phyloP scores from a whole-genome alignment of 2,329 filamentous ascomycete genomes.

The Claviceps cyperi region DNA sequence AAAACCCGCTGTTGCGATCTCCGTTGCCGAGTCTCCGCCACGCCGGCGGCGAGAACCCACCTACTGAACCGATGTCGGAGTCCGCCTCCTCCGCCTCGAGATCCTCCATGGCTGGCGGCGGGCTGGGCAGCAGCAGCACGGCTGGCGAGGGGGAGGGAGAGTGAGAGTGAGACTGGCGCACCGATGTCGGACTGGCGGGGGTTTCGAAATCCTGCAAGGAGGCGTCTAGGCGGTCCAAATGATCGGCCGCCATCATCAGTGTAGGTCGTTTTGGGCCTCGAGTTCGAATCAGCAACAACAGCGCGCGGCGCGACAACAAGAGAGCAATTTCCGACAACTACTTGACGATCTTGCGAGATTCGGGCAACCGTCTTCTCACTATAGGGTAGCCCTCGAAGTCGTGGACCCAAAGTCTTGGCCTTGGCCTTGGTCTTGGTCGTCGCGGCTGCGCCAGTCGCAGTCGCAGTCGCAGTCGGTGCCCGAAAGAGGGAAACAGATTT shows the following conservation, averaged over 20 bases:
- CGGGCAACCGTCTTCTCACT: slow-evolving; percentile 14
- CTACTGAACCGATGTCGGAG: slow-evolving; percentile 32
- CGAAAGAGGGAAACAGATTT: background rate
- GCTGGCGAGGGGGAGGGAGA: no score
- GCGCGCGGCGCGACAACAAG: slow-evolving; percentile 11
- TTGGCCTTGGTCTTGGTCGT: slow-evolving; percentile 3
- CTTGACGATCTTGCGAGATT: slow-evolving; percentile 10
- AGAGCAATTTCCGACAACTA: slow-evolving; percentile 20
- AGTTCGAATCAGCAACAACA: no score
- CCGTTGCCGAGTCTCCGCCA: slow-evolving; percentile 48
- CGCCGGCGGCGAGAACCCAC: slow-evolving; percentile 46
- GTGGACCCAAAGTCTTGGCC: no score
- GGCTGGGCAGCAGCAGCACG: slow-evolving; percentile 17
- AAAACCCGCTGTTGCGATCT: slow-evolving; percentile 43
- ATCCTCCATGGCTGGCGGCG: slow-evolving; percentile 20
- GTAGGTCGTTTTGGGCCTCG: no score
- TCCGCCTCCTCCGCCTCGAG: slow-evolving; percentile 20
- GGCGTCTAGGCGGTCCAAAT: slow-evolving; percentile 30
- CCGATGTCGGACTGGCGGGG: slow-evolving; percentile 24
- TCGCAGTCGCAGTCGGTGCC: background rate
- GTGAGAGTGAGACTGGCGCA: slow-evolving; percentile 14
- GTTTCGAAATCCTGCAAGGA: slow-evolving; percentile 41
- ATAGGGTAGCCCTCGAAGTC: slow-evolving; percentile 6
- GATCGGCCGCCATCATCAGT: slow-evolving; percentile 16
- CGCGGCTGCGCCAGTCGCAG: background rate